Base-by-base conservation (phyloP, 768 basidiomycete genomes). In the Daedaleopsis nitida region DNA sequence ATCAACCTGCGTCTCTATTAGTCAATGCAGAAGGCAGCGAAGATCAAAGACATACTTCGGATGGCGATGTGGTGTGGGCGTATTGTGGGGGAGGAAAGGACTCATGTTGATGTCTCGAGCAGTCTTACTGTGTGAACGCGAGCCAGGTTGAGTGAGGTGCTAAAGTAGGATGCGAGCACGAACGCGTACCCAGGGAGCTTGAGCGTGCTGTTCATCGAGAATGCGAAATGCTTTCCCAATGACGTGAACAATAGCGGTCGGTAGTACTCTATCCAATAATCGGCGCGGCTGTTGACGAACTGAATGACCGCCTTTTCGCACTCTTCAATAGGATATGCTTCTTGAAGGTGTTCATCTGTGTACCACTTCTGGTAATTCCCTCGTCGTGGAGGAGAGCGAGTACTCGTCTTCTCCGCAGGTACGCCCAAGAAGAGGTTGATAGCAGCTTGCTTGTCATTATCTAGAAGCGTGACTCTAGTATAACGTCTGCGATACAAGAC, bases 361-460 rank as follows among this genome's bases (percentile, higher is more conserved):
- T 84, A 98, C 96, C 96, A 98, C 53, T 89, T 80, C 66, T 84
- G 86, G 72, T 98, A 98, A 11, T 88, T 87, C 0, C 87, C 82
- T 0, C 91, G 83, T 2, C 83, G 79, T 2, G 80, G 79, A 1
- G 82, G 77, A 6, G 55, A 43, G 12, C 78, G 80, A 3, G 75
- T 72, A 38, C 79, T 79, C 0, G 80, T 81, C 38, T 80, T 81
- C 52, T 81, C 79, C 24, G 58, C 57, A 57, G 85, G 80, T 3
- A 93, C 82, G 39, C 95, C 92, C 3, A 98, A 86, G 74, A 98
- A 98, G n/a, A 98, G 83, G 74, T 99, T 95, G 72, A 98, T 99
- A 7, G 96, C 96, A 10, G 90, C 83, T 75, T 99, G 97, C 73
- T 98, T 98, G 76, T 98, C 97, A 7, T 92, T 94, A 70, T 99